Conservation (phyloP, 2,329 filamentous ascomycete genomes). For the Pseudogymnoascus sp. region DNA sequence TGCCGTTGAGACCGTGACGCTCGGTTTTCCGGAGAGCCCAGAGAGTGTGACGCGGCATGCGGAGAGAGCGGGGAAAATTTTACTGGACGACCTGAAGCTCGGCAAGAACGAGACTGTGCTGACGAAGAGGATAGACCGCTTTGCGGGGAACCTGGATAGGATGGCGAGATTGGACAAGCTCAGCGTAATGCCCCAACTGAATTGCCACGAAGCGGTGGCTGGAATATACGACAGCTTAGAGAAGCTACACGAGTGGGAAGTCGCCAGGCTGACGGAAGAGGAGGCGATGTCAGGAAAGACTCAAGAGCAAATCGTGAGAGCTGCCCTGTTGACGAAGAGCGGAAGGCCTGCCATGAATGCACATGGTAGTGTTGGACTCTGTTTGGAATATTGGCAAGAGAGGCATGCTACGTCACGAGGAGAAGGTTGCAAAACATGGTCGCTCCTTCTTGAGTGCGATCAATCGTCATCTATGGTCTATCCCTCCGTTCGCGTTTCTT, state of each 20-base stretch:
- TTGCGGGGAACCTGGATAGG: constrained; percentile 62
- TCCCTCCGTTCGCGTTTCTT: constrained; percentile 60
- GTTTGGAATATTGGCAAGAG: constrained; percentile 71
- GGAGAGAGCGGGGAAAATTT: constrained; percentile 54
- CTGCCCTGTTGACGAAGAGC: constrained; percentile 55
- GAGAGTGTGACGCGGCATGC: constrained; percentile 52
- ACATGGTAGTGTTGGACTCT: constrained; percentile 57
- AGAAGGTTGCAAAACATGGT: constrained; percentile 46
- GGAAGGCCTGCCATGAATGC: constrained; percentile 66
- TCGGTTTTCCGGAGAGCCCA: constrained; percentile 54
- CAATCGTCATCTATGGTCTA: constrained; percentile 38
- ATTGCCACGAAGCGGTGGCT: constrained; percentile 69
- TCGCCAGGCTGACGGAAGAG: constrained; percentile 47
- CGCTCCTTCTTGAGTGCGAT: constrained; percentile 58
- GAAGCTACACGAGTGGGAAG: constrained; percentile 64
- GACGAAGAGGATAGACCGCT: constrained; percentile 62
- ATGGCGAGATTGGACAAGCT: constrained; percentile 64
- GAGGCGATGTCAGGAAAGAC: constrained; percentile 36
- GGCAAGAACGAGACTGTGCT: constrained; percentile 51
- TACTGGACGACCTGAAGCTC: constrained; percentile 57
- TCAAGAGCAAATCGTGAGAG: constrained; percentile 31
- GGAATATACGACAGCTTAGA: constrained; percentile 64
- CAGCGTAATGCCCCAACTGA: constrained; percentile 58
- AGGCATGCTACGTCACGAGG: constrained; percentile 40
- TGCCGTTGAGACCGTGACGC: constrained; percentile 52